Evolutionary conservation across 2,329 filamentous ascomycete genomes (phyloP), one percentile per base, ranked within the genome.

Genomic region (Metarhizium robertsii): DNA sequence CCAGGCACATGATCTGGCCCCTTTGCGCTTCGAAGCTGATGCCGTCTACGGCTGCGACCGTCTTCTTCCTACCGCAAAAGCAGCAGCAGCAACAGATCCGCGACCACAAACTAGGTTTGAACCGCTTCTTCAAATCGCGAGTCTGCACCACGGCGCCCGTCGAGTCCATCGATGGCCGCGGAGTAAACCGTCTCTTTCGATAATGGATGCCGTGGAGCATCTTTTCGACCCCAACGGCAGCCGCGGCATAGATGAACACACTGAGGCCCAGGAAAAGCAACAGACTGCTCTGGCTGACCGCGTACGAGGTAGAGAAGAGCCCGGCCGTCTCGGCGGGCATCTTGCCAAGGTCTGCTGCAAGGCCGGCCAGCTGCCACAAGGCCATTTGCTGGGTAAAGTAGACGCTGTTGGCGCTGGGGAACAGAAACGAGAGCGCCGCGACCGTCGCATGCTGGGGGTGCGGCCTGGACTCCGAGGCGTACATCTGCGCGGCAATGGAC

Each of bases 1-100:
- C 74, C 0, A 89, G 71, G 4, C 86, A 79, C 71, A 88, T 74
- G 55, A 88, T 81, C 61, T 87, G 76, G 18, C 84, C 77, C 64
- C 79, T 73, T 45, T 79, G 74, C 7, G 83, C 81, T 18, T 79
- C 70, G 18, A 89, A 73, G 57, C 74, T 79, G 46, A 90, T 70
- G 34, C 80, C 71, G 57, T 87, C 74, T 3, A 89, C 84, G 0
- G 86, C 86, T 11, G 61, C 59, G n/a, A 65, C 62, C 10, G 76
- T 77, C 13, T 64, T 62, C 7, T 61, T 59, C 10, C 64, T 63
- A 5, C 66, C 62, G 49, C 65, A 70, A 55, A 63, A 67, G 52
- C 65, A 66, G 0, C 67, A 52, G 48, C 66, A 70, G 54, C 64
- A 67, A 50, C 65, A 66, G 0, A 67, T 52, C 14, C 58, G 64